Percentiles rank a stretch among this genome's conserved stretches.
These are phyloP conservation scores for Colletotrichum falcatum DNA, from an alignment of 2,329 filamentous ascomycete genomes.

Conservation along the genomic window DNA sequence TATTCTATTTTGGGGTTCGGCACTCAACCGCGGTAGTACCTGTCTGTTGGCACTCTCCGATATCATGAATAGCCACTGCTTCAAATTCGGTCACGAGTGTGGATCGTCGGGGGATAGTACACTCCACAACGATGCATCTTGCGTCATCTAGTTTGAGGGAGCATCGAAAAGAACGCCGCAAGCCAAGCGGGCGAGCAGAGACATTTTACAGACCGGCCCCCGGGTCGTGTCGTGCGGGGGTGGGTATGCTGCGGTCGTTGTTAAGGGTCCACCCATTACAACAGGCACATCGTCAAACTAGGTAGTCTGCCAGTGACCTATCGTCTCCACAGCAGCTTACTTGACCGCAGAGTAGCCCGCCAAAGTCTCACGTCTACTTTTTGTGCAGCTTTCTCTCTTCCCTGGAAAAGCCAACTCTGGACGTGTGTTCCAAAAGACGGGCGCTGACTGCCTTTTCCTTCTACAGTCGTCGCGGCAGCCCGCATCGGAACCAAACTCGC, in stretches of 20 bases:
- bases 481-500: not conserved
- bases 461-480: constrained; percentile 12
- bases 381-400: not conserved
- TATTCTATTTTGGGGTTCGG: not conserved
- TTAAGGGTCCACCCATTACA: constrained; percentile 11
- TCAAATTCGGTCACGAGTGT: constrained; percentile 22
- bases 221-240: not conserved
- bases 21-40: not conserved
- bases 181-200: not conserved
- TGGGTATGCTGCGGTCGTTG: constrained; percentile 14
- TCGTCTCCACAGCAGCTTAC: constrained; percentile 16
- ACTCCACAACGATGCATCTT: not conserved
- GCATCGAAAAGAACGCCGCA: constrained; percentile 4
- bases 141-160: constrained; percentile 8
- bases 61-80: not conserved
- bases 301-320: constrained; percentile 2
- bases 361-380: not conserved
- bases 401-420: not conserved
- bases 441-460: constrained; percentile 12
- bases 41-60: not conserved
- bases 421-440: not conserved
- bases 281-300: constrained; percentile 15
- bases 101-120: constrained; percentile 15
- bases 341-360: not conserved
- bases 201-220: constrained; percentile 4